Evolutionary conservation across 805 yeast species (phyloP).

Genomic region (Saccharomycopsis fibuligera): DNA sequence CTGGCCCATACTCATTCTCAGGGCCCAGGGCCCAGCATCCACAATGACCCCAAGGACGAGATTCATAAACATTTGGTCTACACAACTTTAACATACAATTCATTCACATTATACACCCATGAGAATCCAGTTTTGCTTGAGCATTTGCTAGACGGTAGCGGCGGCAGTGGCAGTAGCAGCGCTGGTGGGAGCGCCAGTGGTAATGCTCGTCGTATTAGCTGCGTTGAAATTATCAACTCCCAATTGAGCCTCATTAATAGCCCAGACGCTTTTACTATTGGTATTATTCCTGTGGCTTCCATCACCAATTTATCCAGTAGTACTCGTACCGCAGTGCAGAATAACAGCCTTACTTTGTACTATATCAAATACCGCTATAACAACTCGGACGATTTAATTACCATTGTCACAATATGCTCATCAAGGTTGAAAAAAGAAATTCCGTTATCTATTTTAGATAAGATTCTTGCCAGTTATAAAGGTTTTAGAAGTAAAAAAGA

Average conservation of each 20-base stretch:
- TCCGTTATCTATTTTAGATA: conserved; percentile 42
- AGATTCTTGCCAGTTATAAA: conserved; percentile 42
- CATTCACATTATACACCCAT: conserved; percentile 52
- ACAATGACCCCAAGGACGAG: no score
- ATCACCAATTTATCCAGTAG: conserved; percentile 23
- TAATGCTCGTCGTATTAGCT: conserved; percentile 30
- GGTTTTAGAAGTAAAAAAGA: conserved; percentile 33
- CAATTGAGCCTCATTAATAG: conserved; percentile 49
- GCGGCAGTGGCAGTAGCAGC: conserved; percentile 1
- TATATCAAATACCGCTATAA: conserved; percentile 39
- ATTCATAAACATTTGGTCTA: conserved; percentile 28
- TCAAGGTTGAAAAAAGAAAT: conserved; percentile 39
- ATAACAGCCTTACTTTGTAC: conserved; percentile 34
- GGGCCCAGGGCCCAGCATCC: no score
- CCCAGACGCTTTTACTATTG: conserved; percentile 22
- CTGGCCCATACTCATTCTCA: no score
- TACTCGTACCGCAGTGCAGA: conserved; percentile 22
- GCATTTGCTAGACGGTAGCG: conserved; percentile 27
- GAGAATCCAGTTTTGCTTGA: conserved; percentile 32
- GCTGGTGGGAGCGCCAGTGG: neutral
- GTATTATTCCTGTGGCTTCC: conserved; percentile 26
- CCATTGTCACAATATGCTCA: conserved; percentile 44
- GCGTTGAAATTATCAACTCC: conserved; percentile 47
- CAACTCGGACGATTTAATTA: conserved; percentile 43
- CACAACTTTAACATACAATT: conserved; percentile 42